Evolutionary conservation across 371 early-diverging fungal genomes (phyloP).

Genomic region (Sporodiniella umbellata): DNA sequence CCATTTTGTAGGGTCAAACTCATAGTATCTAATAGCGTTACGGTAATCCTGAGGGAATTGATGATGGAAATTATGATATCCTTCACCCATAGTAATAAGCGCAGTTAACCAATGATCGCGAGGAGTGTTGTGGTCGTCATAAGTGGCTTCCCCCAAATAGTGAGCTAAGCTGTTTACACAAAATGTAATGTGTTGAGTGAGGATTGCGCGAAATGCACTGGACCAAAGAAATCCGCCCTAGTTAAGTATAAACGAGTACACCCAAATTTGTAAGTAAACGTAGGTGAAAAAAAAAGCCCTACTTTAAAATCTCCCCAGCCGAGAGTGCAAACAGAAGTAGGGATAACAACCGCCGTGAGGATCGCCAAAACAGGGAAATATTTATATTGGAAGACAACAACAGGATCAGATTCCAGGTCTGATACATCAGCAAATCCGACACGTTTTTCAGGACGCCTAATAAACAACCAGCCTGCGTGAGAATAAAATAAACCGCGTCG

Average conservation of each 20-base stretch:
- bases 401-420: conserved; percentile 77
- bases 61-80: conserved; percentile 92
- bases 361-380: conserved; percentile 73
- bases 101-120: conserved; percentile 83
- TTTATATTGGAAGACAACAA: conserved; percentile 83
- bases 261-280: too few species aligned
- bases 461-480: conserved; percentile 91
- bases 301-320: conserved; percentile 86
- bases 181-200: conserved; percentile 93
- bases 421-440: conserved; percentile 82
- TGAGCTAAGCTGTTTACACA: conserved; percentile 91
- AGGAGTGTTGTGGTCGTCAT: conserved; percentile 78
- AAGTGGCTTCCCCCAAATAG: conserved; percentile 77
- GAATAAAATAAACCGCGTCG: conserved; percentile 83
- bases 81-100: conserved; percentile 78
- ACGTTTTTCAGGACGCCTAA: conserved; percentile 66
- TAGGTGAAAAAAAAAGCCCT: conserved; percentile 12
- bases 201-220: conserved; percentile 72
- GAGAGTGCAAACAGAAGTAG: conserved; percentile 77
- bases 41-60: conserved; percentile 96
- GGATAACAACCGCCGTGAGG: conserved; percentile 71
- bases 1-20: conserved; percentile 98
- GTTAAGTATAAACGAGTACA: too few species aligned
- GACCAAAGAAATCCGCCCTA: conserved; percentile 88
- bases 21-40: conserved; percentile 84